phyloP scores from a whole-genome alignment of 495 filamentous ascomycete species.

The Penicillium desertorum region DNA sequence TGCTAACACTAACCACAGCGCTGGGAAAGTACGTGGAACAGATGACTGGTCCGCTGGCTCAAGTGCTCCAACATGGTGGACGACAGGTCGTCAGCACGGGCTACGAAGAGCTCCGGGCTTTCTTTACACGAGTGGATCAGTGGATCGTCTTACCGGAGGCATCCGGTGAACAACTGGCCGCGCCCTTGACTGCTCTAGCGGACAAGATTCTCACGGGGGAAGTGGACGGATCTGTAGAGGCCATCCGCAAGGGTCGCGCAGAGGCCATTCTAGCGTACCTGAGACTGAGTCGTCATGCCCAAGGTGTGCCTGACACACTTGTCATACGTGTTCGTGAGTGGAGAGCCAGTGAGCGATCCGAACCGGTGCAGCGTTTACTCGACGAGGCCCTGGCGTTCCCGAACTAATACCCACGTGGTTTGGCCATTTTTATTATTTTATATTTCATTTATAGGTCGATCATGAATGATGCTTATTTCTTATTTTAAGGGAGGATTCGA shows the following conservation, averaged over 20 bases:
- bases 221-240: slow-evolving; percentile 42
- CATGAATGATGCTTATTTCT: neutral
- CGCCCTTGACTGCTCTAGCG: slow-evolving; percentile 32
- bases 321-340: slow-evolving; percentile 30
- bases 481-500: neutral
- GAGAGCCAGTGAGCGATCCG: slow-evolving; percentile 41
- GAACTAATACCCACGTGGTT: slow-evolving; percentile 25
- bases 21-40: slow-evolving; percentile 35
- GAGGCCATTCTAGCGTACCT: slow-evolving; percentile 40
- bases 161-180: slow-evolving; percentile 26
- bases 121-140: slow-evolving; percentile 39
- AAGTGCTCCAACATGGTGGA: slow-evolving; percentile 37
- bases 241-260: slow-evolving; percentile 43
- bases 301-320: slow-evolving; percentile 28
- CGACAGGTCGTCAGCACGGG: slow-evolving; percentile 44
- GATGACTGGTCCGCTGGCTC: slow-evolving; percentile 33
- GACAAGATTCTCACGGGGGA: slow-evolving; percentile 33
- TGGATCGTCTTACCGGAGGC: slow-evolving; percentile 22
- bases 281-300: slow-evolving; percentile 28
- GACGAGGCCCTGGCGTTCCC: slow-evolving; percentile 36
- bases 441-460: neutral
- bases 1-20: slow-evolving; percentile 34
- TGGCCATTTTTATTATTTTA: neutral
- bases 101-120: slow-evolving; percentile 43
- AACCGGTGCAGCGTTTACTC: slow-evolving; percentile 37